Conservation (phyloP, 306 rosid genomes). For the Vigna unguiculata region DNA sequence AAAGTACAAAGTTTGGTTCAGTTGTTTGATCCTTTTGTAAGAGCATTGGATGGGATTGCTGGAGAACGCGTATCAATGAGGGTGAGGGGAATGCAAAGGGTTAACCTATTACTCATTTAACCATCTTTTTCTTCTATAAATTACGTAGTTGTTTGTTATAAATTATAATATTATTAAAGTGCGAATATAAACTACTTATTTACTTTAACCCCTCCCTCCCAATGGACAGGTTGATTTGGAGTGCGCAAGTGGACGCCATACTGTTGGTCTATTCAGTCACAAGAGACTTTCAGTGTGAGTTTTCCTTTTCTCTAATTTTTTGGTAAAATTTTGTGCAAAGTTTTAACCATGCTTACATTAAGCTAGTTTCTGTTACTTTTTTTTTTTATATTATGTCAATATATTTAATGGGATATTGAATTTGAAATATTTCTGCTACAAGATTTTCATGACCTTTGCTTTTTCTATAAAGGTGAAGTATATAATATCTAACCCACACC, state of each 20-base stretch:
- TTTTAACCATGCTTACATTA: not conserved
- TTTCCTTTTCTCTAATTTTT: not conserved
- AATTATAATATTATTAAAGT: conserved; percentile 24
- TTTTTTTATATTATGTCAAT: not conserved
- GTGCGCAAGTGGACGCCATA: conserved; percentile 76
- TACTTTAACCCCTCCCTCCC: not conserved
- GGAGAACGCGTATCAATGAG: conserved; percentile 98
- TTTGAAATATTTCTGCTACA: conserved; percentile 23
- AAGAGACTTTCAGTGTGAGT: conserved; percentile 75
- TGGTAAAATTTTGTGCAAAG: conserved; percentile 50
- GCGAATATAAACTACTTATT: not conserved
- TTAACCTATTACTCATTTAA: conserved; percentile 21
- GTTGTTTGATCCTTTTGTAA: conserved; percentile 84
- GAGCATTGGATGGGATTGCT: conserved; percentile 72
- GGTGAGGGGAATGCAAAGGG: conserved; percentile 57
- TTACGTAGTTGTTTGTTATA: not conserved
- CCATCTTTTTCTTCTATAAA: not conserved
- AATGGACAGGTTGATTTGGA: conserved; percentile 84
- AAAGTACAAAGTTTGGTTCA: conserved; percentile 76
- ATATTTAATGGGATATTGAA: not conserved
- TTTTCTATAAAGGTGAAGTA: not conserved
- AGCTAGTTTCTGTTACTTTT: conserved; percentile 5
- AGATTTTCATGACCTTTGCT: not conserved
- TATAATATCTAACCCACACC: too few species aligned
- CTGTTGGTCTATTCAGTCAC: conserved; percentile 82